phyloP scores from a whole-genome alignment of 495 filamentous ascomycete genomes.

The Neurospora cerealis region DNA sequence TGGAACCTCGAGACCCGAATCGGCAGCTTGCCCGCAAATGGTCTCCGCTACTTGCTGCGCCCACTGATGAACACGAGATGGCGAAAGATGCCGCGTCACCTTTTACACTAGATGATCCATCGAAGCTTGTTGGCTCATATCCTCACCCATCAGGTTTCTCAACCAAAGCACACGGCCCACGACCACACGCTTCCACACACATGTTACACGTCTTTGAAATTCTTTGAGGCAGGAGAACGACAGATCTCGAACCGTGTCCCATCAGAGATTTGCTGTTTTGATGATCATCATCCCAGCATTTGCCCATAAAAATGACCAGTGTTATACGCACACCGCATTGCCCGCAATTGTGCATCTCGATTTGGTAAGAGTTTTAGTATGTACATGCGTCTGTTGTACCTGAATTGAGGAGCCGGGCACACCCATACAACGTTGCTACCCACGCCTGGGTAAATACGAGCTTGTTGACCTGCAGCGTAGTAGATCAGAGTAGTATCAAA shows the following conservation, averaged over 20 bases:
- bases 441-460: neutral
- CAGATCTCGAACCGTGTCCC: neutral
- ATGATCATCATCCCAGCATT: neutral
- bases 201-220: neutral
- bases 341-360: neutral
- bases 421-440: neutral
- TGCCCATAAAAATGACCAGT: neutral
- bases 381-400: neutral
- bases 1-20: neutral
- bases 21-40: neutral
- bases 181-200: neutral
- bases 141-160: neutral
- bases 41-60: neutral
- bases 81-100: neutral
- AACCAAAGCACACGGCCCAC: neutral
- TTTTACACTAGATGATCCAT: neutral
- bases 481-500: neutral
- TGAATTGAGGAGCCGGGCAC: neutral
- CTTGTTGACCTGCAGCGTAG: neutral
- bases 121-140: neutral
- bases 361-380: neutral
- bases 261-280: neutral
- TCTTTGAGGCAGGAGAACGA: neutral
- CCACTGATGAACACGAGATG: neutral
- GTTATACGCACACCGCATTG: neutral